These are phyloP conservation scores for Rubia yunnanensis DNA, from an alignment of 257 asterid genomes.

Conservation along the genomic window DNA sequence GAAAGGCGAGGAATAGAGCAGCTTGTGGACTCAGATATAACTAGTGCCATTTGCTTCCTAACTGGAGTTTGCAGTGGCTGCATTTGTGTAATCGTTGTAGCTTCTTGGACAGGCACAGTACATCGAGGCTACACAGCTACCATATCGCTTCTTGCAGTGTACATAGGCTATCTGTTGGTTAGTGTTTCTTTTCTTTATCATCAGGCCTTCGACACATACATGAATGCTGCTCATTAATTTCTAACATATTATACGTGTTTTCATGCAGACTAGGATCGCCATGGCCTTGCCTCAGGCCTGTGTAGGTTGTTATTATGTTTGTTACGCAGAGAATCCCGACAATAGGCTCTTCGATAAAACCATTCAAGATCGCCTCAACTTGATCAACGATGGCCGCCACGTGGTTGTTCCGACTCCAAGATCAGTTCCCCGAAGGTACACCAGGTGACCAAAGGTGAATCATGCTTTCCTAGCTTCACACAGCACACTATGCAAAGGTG, in stretches of 20 bases:
- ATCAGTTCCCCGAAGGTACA: constrained; percentile 46
- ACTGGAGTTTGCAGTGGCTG: constrained; percentile 92
- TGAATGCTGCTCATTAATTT: constrained; percentile 18
- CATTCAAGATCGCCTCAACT: constrained; percentile 40
- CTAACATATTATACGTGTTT: constrained; percentile 6
- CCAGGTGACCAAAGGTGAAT: constrained; percentile 25
- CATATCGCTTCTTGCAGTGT: constrained; percentile 61
- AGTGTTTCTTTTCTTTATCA: constrained; percentile 2
- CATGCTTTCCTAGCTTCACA: not conserved
- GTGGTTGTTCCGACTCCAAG: constrained; percentile 61
- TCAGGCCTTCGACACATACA: not conserved
- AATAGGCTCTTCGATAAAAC: constrained; percentile 59
- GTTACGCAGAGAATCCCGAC: constrained; percentile 89
- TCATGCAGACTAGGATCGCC: constrained; percentile 84
- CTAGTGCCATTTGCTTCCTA: constrained; percentile 85
- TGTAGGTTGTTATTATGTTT: constrained; percentile 86
- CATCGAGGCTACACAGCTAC: constrained; percentile 65
- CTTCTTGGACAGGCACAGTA: constrained; percentile 72
- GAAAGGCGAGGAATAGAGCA: constrained; percentile 58
- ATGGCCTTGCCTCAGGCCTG: constrained; percentile 98
- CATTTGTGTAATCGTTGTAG: constrained; percentile 70
- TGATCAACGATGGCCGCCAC: constrained; percentile 53
- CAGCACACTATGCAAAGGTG: not conserved
- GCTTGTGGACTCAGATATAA: constrained; percentile 86
- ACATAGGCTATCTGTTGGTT: constrained; percentile 93